Base-by-base conservation (phyloP, 805 yeast species). In the Barnettozyma botsteinii region DNA sequence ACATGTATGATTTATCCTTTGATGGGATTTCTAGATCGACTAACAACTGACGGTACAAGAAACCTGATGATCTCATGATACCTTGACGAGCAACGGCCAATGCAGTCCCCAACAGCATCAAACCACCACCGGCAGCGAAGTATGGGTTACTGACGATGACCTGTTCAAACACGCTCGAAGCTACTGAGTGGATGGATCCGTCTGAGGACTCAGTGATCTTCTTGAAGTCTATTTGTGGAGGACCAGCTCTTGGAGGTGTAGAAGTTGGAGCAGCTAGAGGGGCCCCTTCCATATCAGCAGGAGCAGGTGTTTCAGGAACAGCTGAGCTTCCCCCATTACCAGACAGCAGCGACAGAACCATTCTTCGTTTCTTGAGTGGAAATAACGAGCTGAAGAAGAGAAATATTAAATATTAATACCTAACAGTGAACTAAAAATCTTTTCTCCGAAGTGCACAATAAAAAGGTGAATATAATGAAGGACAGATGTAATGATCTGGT, bases 71-170 rank as follows among this genome's bases (percentile, higher is more conserved):
- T 37, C 81, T 72, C 32, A 75, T 67, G 2, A 82, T 61, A 1
- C 86, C 87, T 42, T 75, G 79, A 36, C 96, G 69, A 0, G 86
- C 79, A 7, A 87, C 51, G 0, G 96, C 95, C 25, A 93, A 62
- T 1, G 81, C 82, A 0, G 95, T 88, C n/a, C 98, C 98, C 3
- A 93, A 66, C 4, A 89, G 67, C 98, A 93, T 93, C 30, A 93
- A 67, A 0, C 98, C 98, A 52, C 97, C 96, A 55, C 98, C 98
- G 0, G 98, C 98, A 1, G 97, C 93, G 66, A 93, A 91, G 60
- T 87, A 88, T n/a, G 97, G 98, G 58, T 91, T 91, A 27, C 75
- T 72, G 18, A 70, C 70, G 43, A 84, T 67, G 3, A 78, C 73
- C 40, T 76, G 78, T 31, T 72, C 62, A 52, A 77, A 62, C 5